Evolutionary conservation across 352 stramenopile genomes (phyloP).

Genomic region (Thraustochytrium striatum): DNA sequence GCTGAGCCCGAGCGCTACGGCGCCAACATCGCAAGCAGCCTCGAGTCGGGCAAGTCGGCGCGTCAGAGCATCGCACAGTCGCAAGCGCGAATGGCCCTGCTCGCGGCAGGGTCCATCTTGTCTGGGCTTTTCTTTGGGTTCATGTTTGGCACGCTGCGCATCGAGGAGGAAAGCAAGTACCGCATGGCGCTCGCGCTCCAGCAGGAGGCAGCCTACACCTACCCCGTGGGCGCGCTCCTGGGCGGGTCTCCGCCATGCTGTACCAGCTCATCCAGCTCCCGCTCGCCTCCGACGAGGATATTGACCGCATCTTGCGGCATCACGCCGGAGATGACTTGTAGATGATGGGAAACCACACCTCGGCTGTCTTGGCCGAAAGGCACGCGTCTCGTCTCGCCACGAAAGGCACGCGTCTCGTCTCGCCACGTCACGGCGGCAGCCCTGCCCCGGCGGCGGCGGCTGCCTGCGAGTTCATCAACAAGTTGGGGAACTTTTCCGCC

Average conservation of each 20-base stretch:
- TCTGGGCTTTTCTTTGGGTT: conserved; percentile 33
- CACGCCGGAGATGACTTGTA: conserved; percentile 18
- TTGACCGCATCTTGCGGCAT: conserved; percentile 35
- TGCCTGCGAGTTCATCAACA: too few species aligned
- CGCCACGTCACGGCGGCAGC: too few species aligned
- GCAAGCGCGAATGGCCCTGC: conserved; percentile 15
- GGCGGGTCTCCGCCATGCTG: conserved; percentile 33
- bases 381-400: too few species aligned
- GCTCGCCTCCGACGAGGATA: conserved; percentile 22
- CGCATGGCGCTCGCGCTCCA: conserved; percentile 25
- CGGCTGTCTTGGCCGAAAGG: too few species aligned
- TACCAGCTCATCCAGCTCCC: conserved; percentile 28
- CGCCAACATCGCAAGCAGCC: conserved; percentile 5
- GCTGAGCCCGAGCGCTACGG: not conserved
- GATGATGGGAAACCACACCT: too few species aligned
- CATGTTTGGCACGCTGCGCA: conserved; percentile 42
- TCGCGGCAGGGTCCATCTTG: conserved; percentile 14
- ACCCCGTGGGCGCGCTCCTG: conserved; percentile 17
- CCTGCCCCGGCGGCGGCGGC: too few species aligned
- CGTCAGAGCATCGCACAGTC: not conserved
- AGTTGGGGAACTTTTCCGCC: conserved; percentile 79
- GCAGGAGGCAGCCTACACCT: conserved; percentile 39
- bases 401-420: too few species aligned
- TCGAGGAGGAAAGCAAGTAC: conserved; percentile 35
- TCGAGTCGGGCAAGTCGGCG: not conserved